These are phyloP conservation scores for Jamesozyma hellenica DNA, from an alignment of 805 yeast genomes.

Conservation along the genomic window DNA sequence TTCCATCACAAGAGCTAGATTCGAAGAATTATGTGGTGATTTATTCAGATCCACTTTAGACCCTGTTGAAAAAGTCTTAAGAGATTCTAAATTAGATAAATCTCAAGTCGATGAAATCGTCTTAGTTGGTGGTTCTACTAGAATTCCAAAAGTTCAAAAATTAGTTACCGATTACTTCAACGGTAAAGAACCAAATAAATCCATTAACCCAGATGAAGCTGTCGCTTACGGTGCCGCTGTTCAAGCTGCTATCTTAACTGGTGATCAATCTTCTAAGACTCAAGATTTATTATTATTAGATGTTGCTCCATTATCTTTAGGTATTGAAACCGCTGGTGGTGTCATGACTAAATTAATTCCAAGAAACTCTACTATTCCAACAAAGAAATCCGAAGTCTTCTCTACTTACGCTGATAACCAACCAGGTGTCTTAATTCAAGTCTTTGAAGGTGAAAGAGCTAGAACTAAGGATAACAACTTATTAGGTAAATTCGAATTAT, in stretches of 20 bases:
- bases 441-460: slow-evolving; percentile 97
- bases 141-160: slow-evolving; percentile 98
- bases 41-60: slow-evolving; percentile 89
- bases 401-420: slow-evolving; percentile 98
- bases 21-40: slow-evolving; percentile 95
- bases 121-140: slow-evolving; percentile 96
- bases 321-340: slow-evolving; percentile 99
- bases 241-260: slow-evolving; percentile 95
- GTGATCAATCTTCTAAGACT: slow-evolving; percentile 95
- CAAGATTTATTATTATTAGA: slow-evolving; percentile 93
- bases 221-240: slow-evolving; percentile 99
- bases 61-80: slow-evolving; percentile 94
- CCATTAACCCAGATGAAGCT: slow-evolving; percentile 98
- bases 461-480: slow-evolving; percentile 93
- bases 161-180: slow-evolving; percentile 95
- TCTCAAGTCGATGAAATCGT: slow-evolving; percentile 90
- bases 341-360: slow-evolving; percentile 98
- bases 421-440: slow-evolving; percentile 98
- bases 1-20: slow-evolving; percentile 96
- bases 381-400: slow-evolving; percentile 96
- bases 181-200: slow-evolving; percentile 97
- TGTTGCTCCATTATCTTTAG: slow-evolving; percentile 97
- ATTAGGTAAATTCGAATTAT: slow-evolving; percentile 92
- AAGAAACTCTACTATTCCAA: slow-evolving; percentile 97
- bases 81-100: slow-evolving; percentile 89